Evolutionary conservation across 352 stramenopile genomes (phyloP), one percentile per base, ranked within the genome.

Genomic region (Thalassiosira hispida): DNA sequence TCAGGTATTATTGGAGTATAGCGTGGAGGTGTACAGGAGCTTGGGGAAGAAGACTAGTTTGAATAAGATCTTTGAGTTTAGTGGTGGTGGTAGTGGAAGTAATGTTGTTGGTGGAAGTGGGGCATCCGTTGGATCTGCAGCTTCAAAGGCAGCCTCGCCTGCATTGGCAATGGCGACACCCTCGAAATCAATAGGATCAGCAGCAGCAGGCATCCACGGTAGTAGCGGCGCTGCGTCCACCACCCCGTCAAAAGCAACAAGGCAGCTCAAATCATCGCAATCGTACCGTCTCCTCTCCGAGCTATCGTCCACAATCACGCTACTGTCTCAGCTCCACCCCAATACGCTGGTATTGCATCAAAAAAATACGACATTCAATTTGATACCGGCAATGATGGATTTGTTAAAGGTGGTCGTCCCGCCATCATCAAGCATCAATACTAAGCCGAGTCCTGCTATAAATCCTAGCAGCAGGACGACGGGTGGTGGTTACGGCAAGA

Each of bases 301-400:
- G 86, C 95, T 97, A 65, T 97, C 97, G n/a, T 84, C 98, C 46
- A 98, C 98, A 83, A 97, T 99, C 66, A 99, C 98, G 95, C 85
- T 99, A 52, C 93, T 99, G 40, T 99, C 99, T 71, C 97, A 99
- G 87, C 96, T 98, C 60, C 98, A 99, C 86, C 96, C 96, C 16
- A 97, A 95, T 60, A 98, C 96, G 79, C 96, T 98, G 25, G 51
- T 68, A 20, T 12, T 12, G 12, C n/a, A n/a, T n/a, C n/a, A n/a
- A 3, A 96, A 98, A 87, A 95, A 86, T 47, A 97, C 98, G 81
- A 97, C 99, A 47, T 91, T 95, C 1, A 92, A 95, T 27, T 87
- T 99, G 22, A 96, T 99, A 64, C 95, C 96, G 9, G 88, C 97
- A n/a, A 99, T 99, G 97, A 98, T 99, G 91, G 93, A 96, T 14